Evolutionary conservation across 495 filamentous ascomycete species (phyloP), one percentile per base, ranked within the genome.

Genomic region (Penicillium egyptiacum): DNA sequence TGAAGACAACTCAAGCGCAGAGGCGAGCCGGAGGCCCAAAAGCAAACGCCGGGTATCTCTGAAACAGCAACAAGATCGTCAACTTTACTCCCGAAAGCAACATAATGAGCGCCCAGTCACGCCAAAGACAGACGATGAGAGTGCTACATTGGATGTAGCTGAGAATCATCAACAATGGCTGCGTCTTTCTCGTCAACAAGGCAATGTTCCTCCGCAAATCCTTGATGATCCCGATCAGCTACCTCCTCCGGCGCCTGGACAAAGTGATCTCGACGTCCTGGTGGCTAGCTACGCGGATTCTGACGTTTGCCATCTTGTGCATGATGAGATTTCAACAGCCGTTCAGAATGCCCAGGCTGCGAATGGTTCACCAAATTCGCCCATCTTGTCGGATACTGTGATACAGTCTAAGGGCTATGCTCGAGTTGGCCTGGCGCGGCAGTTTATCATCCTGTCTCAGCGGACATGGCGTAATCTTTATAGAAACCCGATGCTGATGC

Each of bases 391-490:
- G 22, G 79, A 81, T 41, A 69, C 73, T 9, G 63, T 73, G 30
- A 67, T 64, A 22, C 51, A 84, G 39, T 55, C 92, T 67, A 91
- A 86, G 63, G 86, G 91, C 45, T 98, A 95, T 73, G 84, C 85
- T 51, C 88, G 93, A 53, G 74, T 96, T 57, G 85, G 95, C 22
- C 85, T 87, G 56, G 52, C 81, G 11, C 79, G 88, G 28, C 94
- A 99, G 67, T 97, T 98, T 70, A 65, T 83, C 30, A 96, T 99
- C 62, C 79, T 99, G 23, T 95, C 91, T 7, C 81, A 85, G 62
- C 84, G 94, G 28, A 99, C 95, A 0, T 98, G 95, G 95, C 88
- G 87, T 57, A 99, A 99, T 64, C 85, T 99, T 3, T 97, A 99
- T 75, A 86, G 94, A 39, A 97, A 99, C 71, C 94, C 94, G 17